These are phyloP conservation scores for Apiospora pterosperma DNA, from an alignment of 2,329 filamentous ascomycete species.

Conservation along the genomic window DNA sequence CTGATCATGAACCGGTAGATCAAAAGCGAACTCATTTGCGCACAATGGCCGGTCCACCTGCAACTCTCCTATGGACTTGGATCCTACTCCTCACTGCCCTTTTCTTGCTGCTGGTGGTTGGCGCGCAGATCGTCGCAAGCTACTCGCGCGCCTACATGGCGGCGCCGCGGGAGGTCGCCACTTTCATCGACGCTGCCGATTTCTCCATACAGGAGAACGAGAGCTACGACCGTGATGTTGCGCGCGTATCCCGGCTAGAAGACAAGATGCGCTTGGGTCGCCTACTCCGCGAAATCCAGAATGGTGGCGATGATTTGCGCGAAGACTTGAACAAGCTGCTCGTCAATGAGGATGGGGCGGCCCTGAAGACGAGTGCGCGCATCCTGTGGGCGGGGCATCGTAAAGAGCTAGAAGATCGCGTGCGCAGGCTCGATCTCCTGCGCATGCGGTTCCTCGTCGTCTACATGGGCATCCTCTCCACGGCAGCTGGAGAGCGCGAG, in stretches of 20 bases:
- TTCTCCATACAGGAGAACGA: conserved; percentile 63
- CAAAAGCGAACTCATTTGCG: not conserved
- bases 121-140: conserved; percentile 47
- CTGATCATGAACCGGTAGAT: not conserved
- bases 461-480: conserved; percentile 58
- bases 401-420: conserved; percentile 51
- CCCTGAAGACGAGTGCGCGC: conserved; percentile 45
- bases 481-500: conserved; percentile 28
- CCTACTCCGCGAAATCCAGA: conserved; percentile 60
- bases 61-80: conserved; percentile 43
- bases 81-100: conserved; percentile 57
- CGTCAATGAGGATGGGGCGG: conserved; percentile 34
- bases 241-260: conserved; percentile 54
- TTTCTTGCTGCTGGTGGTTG: conserved; percentile 51
- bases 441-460: conserved; percentile 63
- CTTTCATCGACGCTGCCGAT: conserved; percentile 58
- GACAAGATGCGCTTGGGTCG: conserved; percentile 59
- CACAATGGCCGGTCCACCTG: not conserved
- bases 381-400: conserved; percentile 57
- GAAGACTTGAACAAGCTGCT: conserved; percentile 53
- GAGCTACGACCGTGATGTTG: conserved; percentile 58
- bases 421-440: conserved; percentile 57
- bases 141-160: conserved; percentile 55
- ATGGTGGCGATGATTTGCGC: conserved; percentile 56
- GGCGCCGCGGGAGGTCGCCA: conserved; percentile 55